Evolutionary conservation across 768 basidiomycete genomes (phyloP), one percentile per base, ranked within the genome.

Genomic region (Kwoniella heveanensis): DNA sequence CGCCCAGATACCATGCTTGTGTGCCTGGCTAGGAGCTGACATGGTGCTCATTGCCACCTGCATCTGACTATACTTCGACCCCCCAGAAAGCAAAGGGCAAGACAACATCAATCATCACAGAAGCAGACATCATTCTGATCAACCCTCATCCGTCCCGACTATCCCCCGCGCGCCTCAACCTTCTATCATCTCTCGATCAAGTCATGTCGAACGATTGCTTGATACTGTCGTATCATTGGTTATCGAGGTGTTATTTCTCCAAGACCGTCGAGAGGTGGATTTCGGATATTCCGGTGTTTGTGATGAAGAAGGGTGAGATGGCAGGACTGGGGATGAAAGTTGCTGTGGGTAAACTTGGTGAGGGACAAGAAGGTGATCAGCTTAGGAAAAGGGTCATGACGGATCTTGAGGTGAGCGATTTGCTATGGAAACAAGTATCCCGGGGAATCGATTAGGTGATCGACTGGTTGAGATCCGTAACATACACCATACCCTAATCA

Each of bases 191-290:
- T 17, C 25, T 60, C 7, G 58, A 50, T 24, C 32, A 50, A 30
- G 44, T 64, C 10, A 6, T 21, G 24, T 2, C 8, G 5, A 17
- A 27, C 19, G 13, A 52, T 13, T 9, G 44, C 15, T 4, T 29
- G 22, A 51, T 64, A 1, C 19, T 64, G 46, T 9, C 55, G 2
- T 64, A 64, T 46, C 49, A 55, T 24, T 64, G 46, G 39, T 30
- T 64, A 39, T 49, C 62, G 8, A 37, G 50, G 32, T 64, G 62
- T 36, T 64, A 64, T 52, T 64, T 64, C 36, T 44, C 62, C 2
- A 52, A 32, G 22, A 47, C 22, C 6, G 55, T 64, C 15, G 62
- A 64, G 37, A 36, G 19, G 21, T 21, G 54, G 54, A 22, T 21
- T 25, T 44, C 39, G 39, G 39, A 44, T 17, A 17, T 54, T 24